Conservation (phyloP, 1,284 basidiomycete species). For the Ustilago vetiveriae region DNA sequence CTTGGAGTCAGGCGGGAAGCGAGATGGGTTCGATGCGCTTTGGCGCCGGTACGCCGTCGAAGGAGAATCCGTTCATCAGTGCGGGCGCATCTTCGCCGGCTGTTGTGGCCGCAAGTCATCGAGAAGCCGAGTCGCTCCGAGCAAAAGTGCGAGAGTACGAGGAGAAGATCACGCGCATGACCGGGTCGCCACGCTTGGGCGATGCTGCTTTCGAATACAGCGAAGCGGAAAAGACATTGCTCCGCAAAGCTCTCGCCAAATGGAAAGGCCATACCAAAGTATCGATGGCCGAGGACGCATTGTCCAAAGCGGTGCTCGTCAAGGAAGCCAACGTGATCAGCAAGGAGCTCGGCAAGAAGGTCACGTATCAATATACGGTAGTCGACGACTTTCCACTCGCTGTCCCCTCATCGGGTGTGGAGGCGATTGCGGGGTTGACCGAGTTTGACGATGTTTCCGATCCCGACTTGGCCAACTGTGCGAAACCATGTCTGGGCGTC, state of each 20-base stretch:
- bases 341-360: constrained; percentile 76
- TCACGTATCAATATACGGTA: constrained; percentile 90
- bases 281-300: constrained; percentile 85
- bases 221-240: constrained; percentile 32
- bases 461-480: constrained; percentile 42
- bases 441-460: constrained; percentile 80
- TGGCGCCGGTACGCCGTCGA: constrained; percentile 28
- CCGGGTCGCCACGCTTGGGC: constrained; percentile 22
- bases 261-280: constrained; percentile 75
- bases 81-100: constrained; percentile 15
- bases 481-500: constrained; percentile 80
- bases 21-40: constrained; percentile 43
- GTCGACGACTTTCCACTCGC: constrained; percentile 83
- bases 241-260: constrained; percentile 77
- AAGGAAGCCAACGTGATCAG: constrained; percentile 84
- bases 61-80: constrained; percentile 12
- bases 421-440: constrained; percentile 80
- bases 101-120: constrained; percentile 12
- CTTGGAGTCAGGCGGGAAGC: constrained; percentile 56
- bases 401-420: constrained; percentile 82
- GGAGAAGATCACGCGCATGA: constrained; percentile 47
- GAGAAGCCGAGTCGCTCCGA: constrained; percentile 50
- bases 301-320: constrained; percentile 84
- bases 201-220: constrained; percentile 38
- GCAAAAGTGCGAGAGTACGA: constrained; percentile 61